These are phyloP conservation scores for Raffaelea deltoideospora DNA, from an alignment of 2,329 filamentous ascomycete species.

Conservation along the genomic window DNA sequence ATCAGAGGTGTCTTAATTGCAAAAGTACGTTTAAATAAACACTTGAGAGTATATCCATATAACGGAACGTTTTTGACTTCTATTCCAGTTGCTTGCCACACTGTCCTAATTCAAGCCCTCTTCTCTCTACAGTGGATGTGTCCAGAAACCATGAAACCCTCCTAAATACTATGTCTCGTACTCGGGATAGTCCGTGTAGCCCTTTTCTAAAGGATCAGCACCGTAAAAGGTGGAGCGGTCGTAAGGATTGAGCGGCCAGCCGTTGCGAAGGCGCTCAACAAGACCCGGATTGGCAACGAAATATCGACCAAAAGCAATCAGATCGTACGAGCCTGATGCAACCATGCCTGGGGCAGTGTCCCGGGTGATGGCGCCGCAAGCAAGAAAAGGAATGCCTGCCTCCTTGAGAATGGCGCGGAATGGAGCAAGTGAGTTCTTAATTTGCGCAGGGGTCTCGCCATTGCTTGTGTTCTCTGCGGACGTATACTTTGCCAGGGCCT, in stretches of 20 bases:
- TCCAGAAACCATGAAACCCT: no score
- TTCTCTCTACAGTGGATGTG: no score
- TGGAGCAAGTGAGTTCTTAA: conserved; percentile 6
- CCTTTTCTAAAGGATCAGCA: conserved; percentile 17
- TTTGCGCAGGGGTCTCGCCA: neutral
- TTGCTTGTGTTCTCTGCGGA: neutral
- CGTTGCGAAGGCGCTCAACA: conserved; percentile 21
- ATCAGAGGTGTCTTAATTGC: no score
- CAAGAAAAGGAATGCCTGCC: conserved; percentile 21
- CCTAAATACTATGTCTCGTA: conserved; percentile 6
- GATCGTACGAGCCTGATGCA: conserved; percentile 10
- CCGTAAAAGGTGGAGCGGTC: conserved; percentile 24
- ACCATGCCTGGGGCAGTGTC: conserved; percentile 13
- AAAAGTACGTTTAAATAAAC: no score
- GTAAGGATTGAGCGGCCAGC: conserved; percentile 20
- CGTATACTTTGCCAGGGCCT: conserved; percentile 33
- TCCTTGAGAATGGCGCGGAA: conserved; percentile 27
- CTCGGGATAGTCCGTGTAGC: conserved; percentile 23
- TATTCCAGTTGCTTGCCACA: no score
- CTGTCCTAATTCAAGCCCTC: no score
- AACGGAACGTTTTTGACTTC: no score
- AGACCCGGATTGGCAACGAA: conserved; percentile 31
- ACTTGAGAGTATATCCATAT: no score
- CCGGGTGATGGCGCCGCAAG: conserved; percentile 14
- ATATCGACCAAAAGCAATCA: conserved; percentile 24